Conservation (phyloP, 2,329 filamentous ascomycete species). For the Fusarium hainanense region DNA sequence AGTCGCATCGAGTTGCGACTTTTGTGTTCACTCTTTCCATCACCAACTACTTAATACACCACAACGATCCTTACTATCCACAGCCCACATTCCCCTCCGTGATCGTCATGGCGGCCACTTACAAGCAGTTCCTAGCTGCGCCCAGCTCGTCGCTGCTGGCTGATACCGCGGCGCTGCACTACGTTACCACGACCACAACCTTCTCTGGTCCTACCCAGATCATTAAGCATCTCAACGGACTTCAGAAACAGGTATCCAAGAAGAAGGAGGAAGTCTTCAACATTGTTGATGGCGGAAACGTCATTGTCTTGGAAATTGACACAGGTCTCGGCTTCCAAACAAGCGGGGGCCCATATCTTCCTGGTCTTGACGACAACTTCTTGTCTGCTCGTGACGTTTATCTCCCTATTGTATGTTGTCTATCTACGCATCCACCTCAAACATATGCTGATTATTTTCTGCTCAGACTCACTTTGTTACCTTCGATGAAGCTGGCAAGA, state of each 20-base stretch:
- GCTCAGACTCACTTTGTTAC: conserved; percentile 85
- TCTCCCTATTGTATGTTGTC: conserved; percentile 78
- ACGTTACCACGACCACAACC: conserved; percentile 87
- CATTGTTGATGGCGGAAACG: conserved; percentile 75
- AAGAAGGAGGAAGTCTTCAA: conserved; percentile 82
- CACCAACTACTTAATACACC: conserved; percentile 6
- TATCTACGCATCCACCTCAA: not conserved
- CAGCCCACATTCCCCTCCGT: conserved; percentile 27
- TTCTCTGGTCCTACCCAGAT: conserved; percentile 79
- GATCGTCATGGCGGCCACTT: conserved; percentile 60
- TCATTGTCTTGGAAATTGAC: conserved; percentile 84
- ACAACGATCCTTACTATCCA: conserved; percentile 16
- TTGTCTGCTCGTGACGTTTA: conserved; percentile 82
- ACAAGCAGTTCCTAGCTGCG: conserved; percentile 77
- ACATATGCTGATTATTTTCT: conserved; percentile 18
- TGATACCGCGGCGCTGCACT: conserved; percentile 78
- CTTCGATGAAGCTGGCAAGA: conserved; percentile 81
- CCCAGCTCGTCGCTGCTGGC: conserved; percentile 73
- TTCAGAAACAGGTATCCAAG: conserved; percentile 82
- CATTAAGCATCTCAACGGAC: conserved; percentile 80
- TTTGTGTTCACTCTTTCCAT: conserved; percentile 7
- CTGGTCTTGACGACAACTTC: conserved; percentile 93
- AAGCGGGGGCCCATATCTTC: conserved; percentile 87
- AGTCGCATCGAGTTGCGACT: conserved; percentile 28
- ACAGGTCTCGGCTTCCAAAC: conserved; percentile 84